Conservation (phyloP, 371 early-diverging fungal species). For the Rhizopus sp. region DNA sequence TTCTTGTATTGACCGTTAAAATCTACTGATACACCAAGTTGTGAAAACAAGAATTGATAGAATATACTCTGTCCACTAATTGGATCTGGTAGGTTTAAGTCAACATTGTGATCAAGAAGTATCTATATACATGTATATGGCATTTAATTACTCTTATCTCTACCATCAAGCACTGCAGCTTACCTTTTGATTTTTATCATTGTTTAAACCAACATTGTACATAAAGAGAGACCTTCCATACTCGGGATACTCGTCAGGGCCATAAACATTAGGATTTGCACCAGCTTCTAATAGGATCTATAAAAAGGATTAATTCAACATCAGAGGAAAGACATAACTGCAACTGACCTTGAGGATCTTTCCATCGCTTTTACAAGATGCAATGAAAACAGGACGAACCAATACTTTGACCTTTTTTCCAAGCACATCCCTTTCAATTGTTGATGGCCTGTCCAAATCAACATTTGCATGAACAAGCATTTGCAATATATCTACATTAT, state of each 20-base stretch:
- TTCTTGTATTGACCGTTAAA: not conserved
- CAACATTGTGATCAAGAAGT: slow-evolving; percentile 35
- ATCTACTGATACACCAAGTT: not conserved
- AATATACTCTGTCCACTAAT: slow-evolving; percentile 38
- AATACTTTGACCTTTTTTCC: slow-evolving; percentile 12
- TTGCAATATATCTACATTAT: slow-evolving; percentile 23
- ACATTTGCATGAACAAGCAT: slow-evolving; percentile 28
- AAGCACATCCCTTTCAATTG: slow-evolving; percentile 11
- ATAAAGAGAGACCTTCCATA: slow-evolving; percentile 34
- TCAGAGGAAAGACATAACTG: not conserved
- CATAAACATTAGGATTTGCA: slow-evolving; percentile 30
- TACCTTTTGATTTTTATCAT: slow-evolving; percentile 25
- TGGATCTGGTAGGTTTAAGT: slow-evolving; percentile 39
- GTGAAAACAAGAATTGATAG: slow-evolving; percentile 41
- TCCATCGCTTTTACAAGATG: slow-evolving; percentile 1
- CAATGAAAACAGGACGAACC: slow-evolving; percentile 34
- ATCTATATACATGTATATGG: slow-evolving; percentile 28
- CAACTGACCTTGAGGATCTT: slow-evolving; percentile 20
- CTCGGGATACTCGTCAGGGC: slow-evolving; percentile 17
- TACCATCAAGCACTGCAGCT: not conserved
- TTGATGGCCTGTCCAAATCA: slow-evolving; percentile 16
- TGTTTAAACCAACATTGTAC: slow-evolving; percentile 10
- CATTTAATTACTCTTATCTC: not conserved
- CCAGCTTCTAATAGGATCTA: slow-evolving; percentile 27
- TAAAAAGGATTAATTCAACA: not conserved